Evolutionary conservation across 108 stramenopile species (phyloP).

Genomic region (Skeletonema tropicum): DNA sequence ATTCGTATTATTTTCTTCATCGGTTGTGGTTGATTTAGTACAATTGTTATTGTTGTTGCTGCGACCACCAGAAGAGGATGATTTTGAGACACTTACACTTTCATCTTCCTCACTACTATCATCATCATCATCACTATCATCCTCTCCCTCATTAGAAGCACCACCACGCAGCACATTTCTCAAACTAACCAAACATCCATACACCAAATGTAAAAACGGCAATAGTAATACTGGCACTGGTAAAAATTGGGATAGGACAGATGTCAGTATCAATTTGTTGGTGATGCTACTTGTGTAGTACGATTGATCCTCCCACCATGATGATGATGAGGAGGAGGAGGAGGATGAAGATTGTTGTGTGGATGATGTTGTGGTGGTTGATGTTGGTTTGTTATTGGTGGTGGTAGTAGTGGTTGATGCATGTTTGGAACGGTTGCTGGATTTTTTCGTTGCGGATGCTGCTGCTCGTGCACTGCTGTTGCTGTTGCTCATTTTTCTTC

Average conservation of each 20-base stretch:
- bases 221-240: not conserved
- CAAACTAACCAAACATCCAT: not conserved
- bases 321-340: too few species aligned
- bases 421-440: too few species aligned
- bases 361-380: not conserved
- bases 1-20: too few species aligned
- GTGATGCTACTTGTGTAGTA: not conserved
- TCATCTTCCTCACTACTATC: too few species aligned
- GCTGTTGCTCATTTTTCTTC: too few species aligned
- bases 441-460: too few species aligned
- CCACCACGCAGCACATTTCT: not conserved
- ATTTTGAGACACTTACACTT: too few species aligned
- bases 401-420: too few species aligned
- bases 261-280: conserved; percentile 1
- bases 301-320: not conserved
- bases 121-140: not conserved
- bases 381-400: not conserved
- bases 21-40: not conserved
- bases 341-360: too few species aligned
- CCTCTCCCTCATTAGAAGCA: not conserved
- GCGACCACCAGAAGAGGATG: too few species aligned
- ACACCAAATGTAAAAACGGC: not conserved
- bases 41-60: too few species aligned
- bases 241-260: not conserved
- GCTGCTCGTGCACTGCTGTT: too few species aligned